Evolutionary conservation across 805 yeast genomes (phyloP), one percentile per base, ranked within the genome.

Genomic region (Teunomyces aglyptinius): DNA sequence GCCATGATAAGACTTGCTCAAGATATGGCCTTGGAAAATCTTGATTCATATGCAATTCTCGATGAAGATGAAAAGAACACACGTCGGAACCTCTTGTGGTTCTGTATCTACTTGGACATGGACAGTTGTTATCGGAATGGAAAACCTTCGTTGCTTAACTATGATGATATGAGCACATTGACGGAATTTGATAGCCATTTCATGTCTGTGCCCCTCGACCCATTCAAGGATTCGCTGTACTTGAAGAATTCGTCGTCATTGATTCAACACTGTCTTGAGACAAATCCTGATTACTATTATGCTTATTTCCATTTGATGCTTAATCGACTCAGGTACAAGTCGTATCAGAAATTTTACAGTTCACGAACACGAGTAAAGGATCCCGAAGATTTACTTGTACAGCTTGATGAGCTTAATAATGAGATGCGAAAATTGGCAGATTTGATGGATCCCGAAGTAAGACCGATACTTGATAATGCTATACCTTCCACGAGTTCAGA

Each of bases 1-100:
- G 68, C 76, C 1, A 79, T 81, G 5, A 70, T 78, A 4, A 66
- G 83, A 49, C 74, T 72, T 50, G 85, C 85, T 0, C 77, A 75
- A 40, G 83, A 79, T 33, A 54, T 81, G 56, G 87, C 87, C 0
- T 64, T 85, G 5, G 80, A 83, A 51, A 63, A 81, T 44, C 61
- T 60, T 3, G 85, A 80, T 39, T 54, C 74, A 2, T 70, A 71
- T 43, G 38, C 10, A n/a, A 15, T 46, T 10, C 31, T 40, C 2
- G 49, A 56, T 8, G 53, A 59, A 3, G 52, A 56, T 0, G 83
- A 80, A 36, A 60, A 64, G 1, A 51, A 59, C 2, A 56, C 59
- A 3, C 68, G 80, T 18, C 58, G 76, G 19, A 50, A 61, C 8
- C 45, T 82, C 18, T 83, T 83, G 80, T 73, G 80, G 71, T 51